Base-by-base conservation (phyloP, 176 grass and related monocot species). In the Bothriochloa decipiens region DNA sequence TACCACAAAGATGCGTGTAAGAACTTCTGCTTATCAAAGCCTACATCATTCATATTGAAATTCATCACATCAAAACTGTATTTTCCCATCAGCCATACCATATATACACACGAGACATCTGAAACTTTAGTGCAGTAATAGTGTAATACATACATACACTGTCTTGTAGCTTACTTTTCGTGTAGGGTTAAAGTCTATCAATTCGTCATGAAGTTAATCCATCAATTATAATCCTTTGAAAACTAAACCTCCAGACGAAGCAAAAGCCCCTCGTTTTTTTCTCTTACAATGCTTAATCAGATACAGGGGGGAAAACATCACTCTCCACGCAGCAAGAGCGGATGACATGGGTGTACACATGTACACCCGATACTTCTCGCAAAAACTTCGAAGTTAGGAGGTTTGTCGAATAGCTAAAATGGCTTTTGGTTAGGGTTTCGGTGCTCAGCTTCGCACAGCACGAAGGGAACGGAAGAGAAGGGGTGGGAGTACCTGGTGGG, bases 11-110 rank as follows among this genome's bases (percentile, higher is more conserved):
- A 76, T 29, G 16, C 14, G 2, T 5, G 22, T 45, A 84, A 74
- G 26, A 53, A 60, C 20, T 72, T 58, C 22, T 53, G 68, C 20
- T 81, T 81, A 65, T 72, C 29, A 70, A 86, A 82, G 53, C 8
- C 37, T 66, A 72, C 65, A 33, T 11, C 49, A 76, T 85, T 75
- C 29, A 36, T 47, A 27, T 39, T 68, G 26, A 69, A 69, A 84
- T 49, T 74, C 26, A 78, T 60, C 20, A 73, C 8, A 18, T 64
- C 11, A 71, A 47, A n/a, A 65, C 7, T 20, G 26, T 76, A 42
- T 1, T 43, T n/a, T 67, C 39, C 25, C 1, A 18, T 60, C 52
- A 78, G 11, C 22, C 39, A 49, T 28, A 43, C 7, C 42, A 37
- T 25, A 60, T 23, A 73, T 10, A 42, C 6, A 43, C 40, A 75